Conservation (phyloP, 768 basidiomycete species). For the Boletus huronensis region DNA sequence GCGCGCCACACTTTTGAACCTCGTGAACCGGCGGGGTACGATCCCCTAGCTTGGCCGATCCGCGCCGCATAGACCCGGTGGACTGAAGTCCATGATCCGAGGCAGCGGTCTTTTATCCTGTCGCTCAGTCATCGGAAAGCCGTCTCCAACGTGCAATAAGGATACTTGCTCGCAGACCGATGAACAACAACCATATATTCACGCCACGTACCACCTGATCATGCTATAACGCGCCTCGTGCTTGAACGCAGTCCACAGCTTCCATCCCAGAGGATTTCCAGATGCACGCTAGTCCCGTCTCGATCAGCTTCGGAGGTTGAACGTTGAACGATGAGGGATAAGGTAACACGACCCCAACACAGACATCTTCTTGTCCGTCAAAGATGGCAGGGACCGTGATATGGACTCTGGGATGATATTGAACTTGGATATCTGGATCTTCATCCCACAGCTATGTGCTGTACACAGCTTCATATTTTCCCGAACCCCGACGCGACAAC, state of each 20-base stretch:
- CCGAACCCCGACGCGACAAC: slow-evolving; percentile 34
- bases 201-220: slow-evolving; percentile 15
- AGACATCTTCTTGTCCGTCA: slow-evolving; percentile 17
- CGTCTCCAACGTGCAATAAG: slow-evolving; percentile 24
- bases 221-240: slow-evolving; percentile 29
- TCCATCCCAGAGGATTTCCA: slow-evolving; percentile 22
- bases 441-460: slow-evolving; percentile 34
- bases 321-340: too few species aligned
- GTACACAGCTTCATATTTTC: slow-evolving; percentile 6
- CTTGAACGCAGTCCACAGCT: slow-evolving; percentile 27
- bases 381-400: slow-evolving; percentile 9
- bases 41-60: background rate
- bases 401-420: slow-evolving; percentile 15
- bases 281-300: slow-evolving; percentile 31
- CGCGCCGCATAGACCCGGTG: background rate
- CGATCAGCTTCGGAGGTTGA: slow-evolving; percentile 35
- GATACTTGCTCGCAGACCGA: background rate
- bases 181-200: background rate
- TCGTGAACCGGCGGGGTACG: slow-evolving; percentile 13
- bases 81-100: slow-evolving; percentile 28
- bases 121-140: slow-evolving; percentile 15
- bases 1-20: background rate
- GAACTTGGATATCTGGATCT: slow-evolving; percentile 19
- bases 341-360: slow-evolving; percentile 23
- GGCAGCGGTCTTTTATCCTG: slow-evolving; percentile 15